Base-by-base conservation (phyloP, 371 early-diverging fungal genomes). In the Chytridium lagenaria region DNA sequence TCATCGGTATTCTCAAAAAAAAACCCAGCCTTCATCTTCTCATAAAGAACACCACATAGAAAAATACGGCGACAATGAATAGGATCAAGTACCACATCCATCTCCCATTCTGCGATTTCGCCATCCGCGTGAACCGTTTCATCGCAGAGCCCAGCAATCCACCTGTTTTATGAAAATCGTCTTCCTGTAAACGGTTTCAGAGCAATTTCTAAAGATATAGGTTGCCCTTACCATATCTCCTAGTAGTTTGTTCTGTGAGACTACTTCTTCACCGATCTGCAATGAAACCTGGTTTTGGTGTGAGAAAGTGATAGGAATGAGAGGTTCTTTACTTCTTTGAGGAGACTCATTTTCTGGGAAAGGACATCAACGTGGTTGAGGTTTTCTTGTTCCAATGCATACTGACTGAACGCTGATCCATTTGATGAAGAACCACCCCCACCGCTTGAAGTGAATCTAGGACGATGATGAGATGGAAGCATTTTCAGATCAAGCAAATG, bases 241-340 rank as follows among this genome's bases (percentile, higher is more conserved):
- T 50, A 88, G 70, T 66, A 83, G 71, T 40, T 70, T 67, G 65
- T 83, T 83, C 71, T 88, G 88, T 55, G 80, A 81, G 31, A 74
- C 70, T 34, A 88, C 82, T 70, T 88, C 88, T 50, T 86, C 87
- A 33, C 87, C 87, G 33, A 88, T 88, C 63, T 71, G 71, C 16
- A 82, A 49, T 16, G 82, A 82, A 5, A 82, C 73, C 82, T 81
- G 68, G 61, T 5, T 61, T 26, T 7, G 49, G 0, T 26, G 44
- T 12, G 44, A 44, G 19, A 44, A 44, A 44, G 12, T 12, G 19
- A 19, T 44, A 12, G 7, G 7, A 12, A 44, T 44, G 44, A 12
- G 19, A 12, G 44, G 19, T 44, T 19, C 44, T 44, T 39, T 34
- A 78, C 81, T 78, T 81, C 78, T 63, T 77, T 77, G 3, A 81